Base-by-base conservation (phyloP, 164 flowering plant genomes). In the Brasenia schreberi region DNA sequence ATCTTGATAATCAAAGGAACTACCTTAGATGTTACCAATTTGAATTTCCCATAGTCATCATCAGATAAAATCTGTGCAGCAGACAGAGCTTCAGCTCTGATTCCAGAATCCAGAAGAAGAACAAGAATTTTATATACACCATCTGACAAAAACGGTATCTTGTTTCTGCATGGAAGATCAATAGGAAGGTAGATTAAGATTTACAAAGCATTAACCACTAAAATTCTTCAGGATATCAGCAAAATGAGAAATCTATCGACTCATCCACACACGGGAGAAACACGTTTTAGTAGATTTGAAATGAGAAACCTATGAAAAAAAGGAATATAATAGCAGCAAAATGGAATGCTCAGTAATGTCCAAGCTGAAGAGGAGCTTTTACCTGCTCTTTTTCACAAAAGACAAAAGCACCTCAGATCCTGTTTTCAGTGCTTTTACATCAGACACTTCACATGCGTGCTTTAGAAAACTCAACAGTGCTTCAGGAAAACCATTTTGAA, bases 311-410 rank as follows among this genome's bases (percentile, higher is more conserved):
- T 23, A 23, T 23, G 27, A 23, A 23, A 23, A 23, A 23, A 23
- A 2, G 27, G 27, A 23, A 23, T 23, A 23, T 23, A 23, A 23
- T 23, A 23, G 27, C 27, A 23, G 27, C 0, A 23, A 23, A 23
- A 2, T 23, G 27, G 27, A 23, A 23, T 23, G 27, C 27, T 23
- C 27, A 23, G 27, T 23, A 23, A 23, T 23, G 27, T 23, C 27
- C 27, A 23, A 23, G 27, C 27, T 23, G 53, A 12, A 59, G 43
- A 39, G 18, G 7, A 61, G 44, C 64, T 66, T 14, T 49, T 86
- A 88, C 97, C 96, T 82, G 82, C 72, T 77, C 65, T 80, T 76
- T 7, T 68, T 75, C 56, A 83, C 44, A 67, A 78, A 77, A 53
- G 76, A 68, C 70, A 81, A 67, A 45, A 89, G 70, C 62, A 85